These are phyloP conservation scores for Papiliotrema laurentii DNA, from an alignment of 1,284 basidiomycete genomes.

Conservation along the genomic window DNA sequence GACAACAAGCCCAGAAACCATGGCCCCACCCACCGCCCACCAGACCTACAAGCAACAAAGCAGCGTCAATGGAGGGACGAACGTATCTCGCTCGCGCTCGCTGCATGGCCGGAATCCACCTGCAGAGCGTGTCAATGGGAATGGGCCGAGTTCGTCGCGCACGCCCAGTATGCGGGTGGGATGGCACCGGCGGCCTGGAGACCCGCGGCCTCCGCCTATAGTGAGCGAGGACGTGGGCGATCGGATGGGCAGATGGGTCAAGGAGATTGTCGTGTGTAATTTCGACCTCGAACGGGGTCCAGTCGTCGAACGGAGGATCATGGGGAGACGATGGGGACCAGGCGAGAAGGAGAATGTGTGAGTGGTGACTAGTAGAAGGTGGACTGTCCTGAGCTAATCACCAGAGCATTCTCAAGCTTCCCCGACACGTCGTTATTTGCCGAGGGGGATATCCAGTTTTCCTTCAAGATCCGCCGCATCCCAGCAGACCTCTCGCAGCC, in stretches of 20 bases:
- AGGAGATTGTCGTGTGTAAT: constrained; percentile 74
- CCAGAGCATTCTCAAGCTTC: constrained; percentile 87
- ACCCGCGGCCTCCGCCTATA: constrained; percentile 36
- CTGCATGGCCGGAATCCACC: not conserved
- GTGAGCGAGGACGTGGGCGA: constrained; percentile 54
- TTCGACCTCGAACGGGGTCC: constrained; percentile 87
- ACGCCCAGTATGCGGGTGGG: constrained; percentile 25
- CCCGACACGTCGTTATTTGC: constrained; percentile 83
- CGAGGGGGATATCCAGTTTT: constrained; percentile 48
- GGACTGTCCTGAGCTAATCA: constrained; percentile 1
- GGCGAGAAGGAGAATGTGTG: constrained; percentile 79
- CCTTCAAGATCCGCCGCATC: constrained; percentile 56
- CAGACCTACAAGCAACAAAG: too few relatives aligned
- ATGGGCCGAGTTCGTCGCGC: not conserved
- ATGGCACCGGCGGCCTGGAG: constrained; percentile 27
- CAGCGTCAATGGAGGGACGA: too few relatives aligned
- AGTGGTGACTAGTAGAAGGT: constrained; percentile 33
- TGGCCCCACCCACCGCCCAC: too few relatives aligned
- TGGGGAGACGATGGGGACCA: constrained; percentile 61
- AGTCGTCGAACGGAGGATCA: constrained; percentile 65
- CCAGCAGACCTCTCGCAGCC: constrained; percentile 34
- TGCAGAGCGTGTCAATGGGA: not conserved
- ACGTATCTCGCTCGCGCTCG: not conserved
- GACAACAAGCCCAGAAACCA: too few relatives aligned
- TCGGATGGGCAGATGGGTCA: constrained; percentile 68